Base-by-base conservation (phyloP, 106 monocot species). In the Posidonia australis region DNA sequence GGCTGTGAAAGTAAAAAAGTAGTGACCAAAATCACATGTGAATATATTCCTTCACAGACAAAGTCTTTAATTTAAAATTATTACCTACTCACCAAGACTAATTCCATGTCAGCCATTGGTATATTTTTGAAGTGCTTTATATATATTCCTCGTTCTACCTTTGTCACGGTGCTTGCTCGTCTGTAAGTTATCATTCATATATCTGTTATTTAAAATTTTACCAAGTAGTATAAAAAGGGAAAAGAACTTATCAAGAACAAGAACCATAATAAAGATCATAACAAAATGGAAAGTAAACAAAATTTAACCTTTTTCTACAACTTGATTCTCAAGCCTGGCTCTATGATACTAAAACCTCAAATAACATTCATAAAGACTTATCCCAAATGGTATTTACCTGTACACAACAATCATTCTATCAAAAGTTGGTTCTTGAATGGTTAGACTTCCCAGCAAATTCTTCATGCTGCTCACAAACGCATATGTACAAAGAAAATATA, bases 61-160 rank as follows among this genome's bases (percentile, higher is more conserved):
- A 29, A 54, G 22, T 54, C 54, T 54, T 22, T 54, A 23, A 19
- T 16, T 58, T 58, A 10, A 29, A 11, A 58, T 29, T 16, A 26
- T 58, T 23, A 58, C 11, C 3, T 7, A 7, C 61, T 62, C 20
- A 96, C 87, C 84, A 96, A 73, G 63, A 96, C 84, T 36, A 90
- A 70, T 76, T 90, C 90, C 96, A 96, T 96, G 71, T 90, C 90
- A 62, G 96, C 96, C 90, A 96, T 82, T 23, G 87, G 96, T 67
- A 90, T 90, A 60, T 85, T 82, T 69, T 79, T 84, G 49, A 90
- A 96, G 73, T 96, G 96, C 62, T 96, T 96, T 19, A 90, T 32
- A 43, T 75, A 81, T 22, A 96, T 87, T 70, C 86, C 82, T 72
- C 82, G 61, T 46, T 82, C 84, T 67, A 54, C 66, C 24, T 78